Evolutionary conservation across 1,284 basidiomycete genomes (phyloP).

Genomic region (Porphyrellus sp.): DNA sequence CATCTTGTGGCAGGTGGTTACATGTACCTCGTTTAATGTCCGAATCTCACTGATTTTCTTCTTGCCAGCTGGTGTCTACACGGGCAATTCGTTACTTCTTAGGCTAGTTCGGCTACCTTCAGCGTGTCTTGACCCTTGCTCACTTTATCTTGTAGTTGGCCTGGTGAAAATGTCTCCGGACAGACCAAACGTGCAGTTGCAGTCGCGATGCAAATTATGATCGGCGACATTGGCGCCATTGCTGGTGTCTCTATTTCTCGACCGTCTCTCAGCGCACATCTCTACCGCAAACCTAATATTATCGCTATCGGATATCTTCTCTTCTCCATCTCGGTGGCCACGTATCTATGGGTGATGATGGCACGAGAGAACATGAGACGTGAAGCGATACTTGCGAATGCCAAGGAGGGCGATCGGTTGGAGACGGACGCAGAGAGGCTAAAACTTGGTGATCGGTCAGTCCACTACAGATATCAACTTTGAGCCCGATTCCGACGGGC

Average conservation of each 20-base stretch:
- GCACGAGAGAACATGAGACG: conserved; percentile 49
- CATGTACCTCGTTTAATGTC: not conserved
- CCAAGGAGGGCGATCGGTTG: conserved; percentile 2
- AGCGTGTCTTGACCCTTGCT: conserved; percentile 6
- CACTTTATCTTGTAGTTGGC: conserved; percentile 43
- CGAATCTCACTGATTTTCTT: not conserved
- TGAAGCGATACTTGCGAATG: conserved; percentile 28
- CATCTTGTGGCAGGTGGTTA: conserved; percentile 47
- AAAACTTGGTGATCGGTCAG: conserved; percentile 37
- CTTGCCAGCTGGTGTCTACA: conserved; percentile 52
- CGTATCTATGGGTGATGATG: conserved; percentile 52
- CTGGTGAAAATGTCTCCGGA: conserved; percentile 68
- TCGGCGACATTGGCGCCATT: conserved; percentile 65
- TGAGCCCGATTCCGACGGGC: too few relatives aligned
- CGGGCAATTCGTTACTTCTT: conserved; percentile 55
- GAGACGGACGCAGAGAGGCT: conserved; percentile 27
- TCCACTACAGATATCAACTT: conserved; percentile 39
- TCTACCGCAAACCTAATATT: conserved; percentile 57
- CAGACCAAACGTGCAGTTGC: conserved; percentile 69
- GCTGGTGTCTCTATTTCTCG: conserved; percentile 54
- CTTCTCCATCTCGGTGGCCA: conserved; percentile 46
- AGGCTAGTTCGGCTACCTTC: conserved; percentile 32
- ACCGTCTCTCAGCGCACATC: conserved; percentile 44
- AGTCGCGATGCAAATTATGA: conserved; percentile 64
- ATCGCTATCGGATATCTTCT: conserved; percentile 59